Percentiles rank a stretch among this genome's conserved stretches.
Evolutionary conservation across 2,329 filamentous ascomycete genomes (phyloP).

Genomic region (Dactylellina leptospora): DNA sequence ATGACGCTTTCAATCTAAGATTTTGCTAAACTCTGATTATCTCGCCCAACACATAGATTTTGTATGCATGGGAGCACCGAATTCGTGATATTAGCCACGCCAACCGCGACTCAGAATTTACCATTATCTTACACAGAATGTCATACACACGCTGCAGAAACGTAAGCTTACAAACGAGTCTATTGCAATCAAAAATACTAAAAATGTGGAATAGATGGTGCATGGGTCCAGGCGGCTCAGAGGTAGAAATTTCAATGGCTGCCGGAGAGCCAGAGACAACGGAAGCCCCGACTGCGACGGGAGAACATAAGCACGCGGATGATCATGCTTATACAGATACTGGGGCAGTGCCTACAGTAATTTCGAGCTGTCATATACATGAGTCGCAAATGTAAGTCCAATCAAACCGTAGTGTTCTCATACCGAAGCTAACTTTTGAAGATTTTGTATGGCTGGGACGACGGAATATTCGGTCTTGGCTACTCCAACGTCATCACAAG

Average conservation of each 20-base stretch:
- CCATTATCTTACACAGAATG: constrained; percentile 62
- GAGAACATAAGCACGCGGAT: constrained; percentile 12
- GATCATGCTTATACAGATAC: constrained; percentile 21
- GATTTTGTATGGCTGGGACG: constrained; percentile 63
- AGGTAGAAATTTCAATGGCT: constrained; percentile 58
- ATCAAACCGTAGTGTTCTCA: not conserved
- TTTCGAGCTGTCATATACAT: constrained; percentile 43
- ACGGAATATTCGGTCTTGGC: constrained; percentile 58
- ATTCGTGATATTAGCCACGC: constrained; percentile 29
- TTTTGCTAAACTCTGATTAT: constrained; percentile 16
- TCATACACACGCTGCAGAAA: constrained; percentile 69
- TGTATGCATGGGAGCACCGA: constrained; percentile 41
- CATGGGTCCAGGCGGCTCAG: constrained; percentile 59
- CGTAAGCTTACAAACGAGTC: constrained; percentile 51
- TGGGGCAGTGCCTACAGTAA: constrained; percentile 9
- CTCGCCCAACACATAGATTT: constrained; percentile 19
- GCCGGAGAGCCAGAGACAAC: constrained; percentile 53
- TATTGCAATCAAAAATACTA: not conserved
- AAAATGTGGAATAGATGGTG: constrained; percentile 57
- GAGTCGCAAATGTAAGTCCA: constrained; percentile 28
- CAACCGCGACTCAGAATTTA: constrained; percentile 54
- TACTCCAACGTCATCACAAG: constrained; percentile 56
- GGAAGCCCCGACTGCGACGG: not conserved
- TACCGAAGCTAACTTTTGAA: constrained; percentile 54
- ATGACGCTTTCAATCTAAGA: not conserved